Percentiles rank a stretch among this genome's conserved stretches.
These are phyloP conservation scores for Chlamydomonas reinhardtii DNA, from an alignment of 163 green algal genomes.

Conservation along the genomic window DNA sequence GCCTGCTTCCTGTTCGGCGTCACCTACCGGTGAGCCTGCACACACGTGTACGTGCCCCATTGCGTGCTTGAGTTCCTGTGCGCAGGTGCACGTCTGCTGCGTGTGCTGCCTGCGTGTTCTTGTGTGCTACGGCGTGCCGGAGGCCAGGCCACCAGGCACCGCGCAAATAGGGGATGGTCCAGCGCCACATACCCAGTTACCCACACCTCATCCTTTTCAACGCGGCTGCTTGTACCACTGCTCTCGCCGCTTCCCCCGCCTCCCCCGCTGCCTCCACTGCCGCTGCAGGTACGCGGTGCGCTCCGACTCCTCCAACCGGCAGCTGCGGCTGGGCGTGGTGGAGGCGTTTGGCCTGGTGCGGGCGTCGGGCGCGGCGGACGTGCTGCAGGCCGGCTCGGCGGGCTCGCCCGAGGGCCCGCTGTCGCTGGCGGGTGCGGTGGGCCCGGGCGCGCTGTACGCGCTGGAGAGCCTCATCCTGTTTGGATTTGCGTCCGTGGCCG, in stretches of 20 bases:
- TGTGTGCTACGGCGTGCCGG: no score
- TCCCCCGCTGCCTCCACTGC: no score
- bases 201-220: no score
- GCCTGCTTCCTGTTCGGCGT: conserved; percentile 80
- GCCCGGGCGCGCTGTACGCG: conserved; percentile 68
- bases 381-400: conserved; percentile 41
- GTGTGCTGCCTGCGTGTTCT: no score
- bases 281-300: conserved; percentile 62
- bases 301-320: conserved; percentile 53
- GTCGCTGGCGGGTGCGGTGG: conserved; percentile 52
- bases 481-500: conserved; percentile 79
- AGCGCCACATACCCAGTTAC: no score
- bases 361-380: conserved; percentile 66
- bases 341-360: conserved; percentile 83
- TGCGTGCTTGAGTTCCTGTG: no score
- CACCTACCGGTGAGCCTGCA: conserved; percentile 76
- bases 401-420: conserved; percentile 38
- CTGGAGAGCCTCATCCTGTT: conserved; percentile 83
- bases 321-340: conserved; percentile 78
- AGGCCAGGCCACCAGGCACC: no score
- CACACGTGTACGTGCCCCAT: no score
- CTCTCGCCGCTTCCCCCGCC: no score
- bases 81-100: no score
- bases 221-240: no score
- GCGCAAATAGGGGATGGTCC: no score